Evolutionary conservation across 805 yeast genomes (phyloP), one percentile per base, ranked within the genome.

Genomic region (Cyberlindnera suaveolens): DNA sequence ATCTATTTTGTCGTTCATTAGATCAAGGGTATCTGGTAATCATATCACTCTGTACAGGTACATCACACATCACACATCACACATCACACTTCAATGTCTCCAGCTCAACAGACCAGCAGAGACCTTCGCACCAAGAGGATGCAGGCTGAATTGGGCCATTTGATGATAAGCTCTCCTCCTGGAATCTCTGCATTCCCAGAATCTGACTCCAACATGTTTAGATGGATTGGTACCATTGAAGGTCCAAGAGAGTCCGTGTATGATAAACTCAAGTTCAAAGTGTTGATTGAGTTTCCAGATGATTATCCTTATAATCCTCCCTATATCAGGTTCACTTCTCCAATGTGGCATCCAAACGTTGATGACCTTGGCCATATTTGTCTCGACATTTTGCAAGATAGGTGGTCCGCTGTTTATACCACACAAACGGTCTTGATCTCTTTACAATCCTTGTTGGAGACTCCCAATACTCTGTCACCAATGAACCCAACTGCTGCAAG

Each of bases 361-460:
- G 82, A 78, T 51, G 72, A 75, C 68, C 64, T 72, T 42, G 85
- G 85, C n/a, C 72, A 77, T 48, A 80, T 80, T 46, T 80, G 85
- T 50, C 64, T 79, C 36, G 82, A 78, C 56, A 79, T 80, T 41
- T 65, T 80, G 57, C 78, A 79, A 56, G 82, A 78, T 40, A 69
- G 78, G 49, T 80, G 85, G 85, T 71, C 79, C 40, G 83, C 80
- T 1, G 74, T 77, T 9, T 77, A 76, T 60, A 77, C 77, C 49
- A 79, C 80, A 10, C 80, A 77, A 61, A 75, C 80, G 38, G 74
- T 79, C 42, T 63, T 79, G 52, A 63, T 80, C 43, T 75, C 82
- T 19, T 63, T 79, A 47, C 81, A 80, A 58, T 70, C 79, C 19
- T 64, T 79, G 59, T 67, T 80, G 49, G 82, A 77, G 20, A 83